These are phyloP conservation scores for Mortierella sp. DNA, from an alignment of 371 early-diverging fungal genomes.

Conservation along the genomic window DNA sequence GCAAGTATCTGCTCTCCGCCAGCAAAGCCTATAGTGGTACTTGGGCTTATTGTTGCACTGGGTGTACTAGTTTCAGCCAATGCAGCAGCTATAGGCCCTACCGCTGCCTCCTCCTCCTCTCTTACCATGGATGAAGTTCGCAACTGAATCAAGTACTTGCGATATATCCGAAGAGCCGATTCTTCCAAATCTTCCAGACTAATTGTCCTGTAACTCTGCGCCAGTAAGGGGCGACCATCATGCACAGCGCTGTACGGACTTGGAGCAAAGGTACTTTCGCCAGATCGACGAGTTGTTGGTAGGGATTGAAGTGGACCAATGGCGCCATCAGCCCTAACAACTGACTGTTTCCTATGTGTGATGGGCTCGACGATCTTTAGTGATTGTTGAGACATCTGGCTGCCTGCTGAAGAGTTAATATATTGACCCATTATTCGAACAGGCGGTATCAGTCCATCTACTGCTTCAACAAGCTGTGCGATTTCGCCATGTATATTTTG, in stretches of 20 bases:
- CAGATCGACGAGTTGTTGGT: conserved; percentile 28
- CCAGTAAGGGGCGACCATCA: conserved; percentile 29
- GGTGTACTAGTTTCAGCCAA: neutral
- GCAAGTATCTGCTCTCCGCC: conserved; percentile 15
- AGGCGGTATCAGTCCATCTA: conserved; percentile 15
- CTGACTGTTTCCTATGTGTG: conserved; percentile 7
- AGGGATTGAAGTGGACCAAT: conserved; percentile 13
- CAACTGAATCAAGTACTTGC: conserved; percentile 48
- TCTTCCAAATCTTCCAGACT: conserved; percentile 47
- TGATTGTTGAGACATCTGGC: conserved; percentile 20
- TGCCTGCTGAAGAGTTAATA: neutral
- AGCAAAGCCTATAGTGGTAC: neutral
- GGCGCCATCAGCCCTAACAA: conserved; percentile 2
- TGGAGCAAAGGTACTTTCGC: conserved; percentile 32
- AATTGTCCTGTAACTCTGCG: conserved; percentile 43
- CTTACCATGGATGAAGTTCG: conserved; percentile 47
- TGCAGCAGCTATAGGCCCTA: neutral
- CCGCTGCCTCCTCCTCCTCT: conserved; percentile 26
- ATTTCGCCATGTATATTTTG: conserved; percentile 9
- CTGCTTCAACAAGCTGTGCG: conserved; percentile 14
- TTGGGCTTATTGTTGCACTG: too few species aligned
- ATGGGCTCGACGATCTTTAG: conserved; percentile 11
- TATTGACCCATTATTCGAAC: neutral
- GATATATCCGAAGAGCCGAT: conserved; percentile 42
- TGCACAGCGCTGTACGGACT: conserved; percentile 22